Conservation (phyloP, 169 alveolate genomes). For the Fabrea salina region DNA sequence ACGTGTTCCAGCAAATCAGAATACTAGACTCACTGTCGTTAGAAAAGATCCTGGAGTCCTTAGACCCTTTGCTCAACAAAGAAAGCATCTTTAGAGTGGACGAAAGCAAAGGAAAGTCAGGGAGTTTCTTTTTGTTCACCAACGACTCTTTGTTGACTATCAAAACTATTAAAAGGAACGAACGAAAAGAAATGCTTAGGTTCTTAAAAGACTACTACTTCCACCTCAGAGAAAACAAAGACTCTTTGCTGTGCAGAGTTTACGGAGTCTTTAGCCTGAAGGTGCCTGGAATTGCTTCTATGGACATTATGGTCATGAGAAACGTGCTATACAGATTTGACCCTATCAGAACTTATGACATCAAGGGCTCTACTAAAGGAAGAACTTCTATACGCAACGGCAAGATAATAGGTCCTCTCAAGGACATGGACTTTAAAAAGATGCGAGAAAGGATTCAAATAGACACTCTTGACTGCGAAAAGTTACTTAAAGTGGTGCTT, state of each 20-base stretch:
- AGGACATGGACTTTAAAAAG: conserved; percentile 55
- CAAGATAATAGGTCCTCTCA: conserved; percentile 54
- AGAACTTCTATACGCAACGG: conserved; percentile 59
- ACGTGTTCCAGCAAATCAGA: conserved; percentile 51
- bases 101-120: conserved; percentile 70
- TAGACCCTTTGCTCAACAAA: conserved; percentile 53
- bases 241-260: conserved; percentile 62
- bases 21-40: conserved; percentile 51
- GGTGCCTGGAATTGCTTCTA: conserved; percentile 61
- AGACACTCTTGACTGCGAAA: background rate
- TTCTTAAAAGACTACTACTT: conserved; percentile 48
- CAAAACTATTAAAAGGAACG: conserved; percentile 67
- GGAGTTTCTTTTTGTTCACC: conserved; percentile 75
- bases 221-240: conserved; percentile 42
- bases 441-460: background rate
- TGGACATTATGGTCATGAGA: conserved; percentile 66
- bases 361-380: conserved; percentile 66
- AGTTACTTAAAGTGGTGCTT: background rate
- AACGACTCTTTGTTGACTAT: conserved; percentile 66
- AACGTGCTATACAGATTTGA: conserved; percentile 53
- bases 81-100: conserved; percentile 63
- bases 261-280: conserved; percentile 68
- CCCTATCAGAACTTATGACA: conserved; percentile 55
- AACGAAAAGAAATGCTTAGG: conserved; percentile 43
- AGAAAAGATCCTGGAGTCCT: conserved; percentile 42